Conservation (phyloP, 345 rosid species). For the Erysimum cheiranthoides region DNA sequence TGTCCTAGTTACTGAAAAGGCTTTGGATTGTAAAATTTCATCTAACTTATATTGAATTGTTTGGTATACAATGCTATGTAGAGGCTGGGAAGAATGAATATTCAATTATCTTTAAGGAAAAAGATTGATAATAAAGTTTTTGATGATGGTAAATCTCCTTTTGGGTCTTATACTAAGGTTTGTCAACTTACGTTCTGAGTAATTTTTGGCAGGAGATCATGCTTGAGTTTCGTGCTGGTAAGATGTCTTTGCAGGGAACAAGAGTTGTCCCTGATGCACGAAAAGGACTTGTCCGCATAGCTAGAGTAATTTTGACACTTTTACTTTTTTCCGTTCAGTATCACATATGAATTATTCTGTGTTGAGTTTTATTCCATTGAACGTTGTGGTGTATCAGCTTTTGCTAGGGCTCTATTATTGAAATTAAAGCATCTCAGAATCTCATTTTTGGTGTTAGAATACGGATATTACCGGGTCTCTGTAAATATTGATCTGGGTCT, state of each 20-base stretch:
- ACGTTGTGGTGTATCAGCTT: background rate
- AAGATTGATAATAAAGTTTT: background rate
- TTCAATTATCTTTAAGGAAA: background rate
- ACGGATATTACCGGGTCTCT: conserved; percentile 6
- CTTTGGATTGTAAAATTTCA: background rate
- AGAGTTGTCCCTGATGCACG: conserved; percentile 86
- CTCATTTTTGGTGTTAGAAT: background rate
- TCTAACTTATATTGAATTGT: background rate
- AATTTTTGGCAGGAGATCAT: conserved; percentile 60
- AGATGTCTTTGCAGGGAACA: conserved; percentile 81
- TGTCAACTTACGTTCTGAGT: background rate
- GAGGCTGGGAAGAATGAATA: background rate
- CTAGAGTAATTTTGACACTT: conserved; percentile 56
- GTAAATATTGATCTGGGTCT: background rate
- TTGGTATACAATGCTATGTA: background rate
- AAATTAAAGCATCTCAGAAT: background rate
- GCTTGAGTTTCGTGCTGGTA: conserved; percentile 99
- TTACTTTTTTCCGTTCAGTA: background rate
- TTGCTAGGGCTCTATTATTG: background rate
- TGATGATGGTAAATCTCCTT: background rate
- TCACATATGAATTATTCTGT: background rate
- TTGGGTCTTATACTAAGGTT: background rate
- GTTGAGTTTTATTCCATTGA: background rate
- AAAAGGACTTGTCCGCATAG: conserved; percentile 88
- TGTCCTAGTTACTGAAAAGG: background rate